These are phyloP conservation scores for Cairneyella variabilis DNA, from an alignment of 495 filamentous ascomycete species.

Conservation along the genomic window DNA sequence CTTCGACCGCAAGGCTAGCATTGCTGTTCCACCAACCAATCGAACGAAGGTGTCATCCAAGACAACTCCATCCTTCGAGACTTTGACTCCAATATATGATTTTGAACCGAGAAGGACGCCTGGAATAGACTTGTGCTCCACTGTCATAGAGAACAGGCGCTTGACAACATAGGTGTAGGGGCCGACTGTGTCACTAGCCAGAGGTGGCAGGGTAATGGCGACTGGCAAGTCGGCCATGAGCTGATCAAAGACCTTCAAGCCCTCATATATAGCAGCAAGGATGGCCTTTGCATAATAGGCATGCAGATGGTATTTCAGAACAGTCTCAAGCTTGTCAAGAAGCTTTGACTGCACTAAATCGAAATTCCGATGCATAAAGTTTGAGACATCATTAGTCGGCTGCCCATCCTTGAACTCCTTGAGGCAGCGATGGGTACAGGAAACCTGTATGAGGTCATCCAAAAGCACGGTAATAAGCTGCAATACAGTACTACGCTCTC, in stretches of 20 bases:
- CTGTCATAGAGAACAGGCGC: background rate
- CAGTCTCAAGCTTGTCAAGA: conserved; percentile 4
- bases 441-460: conserved; percentile 14
- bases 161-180: conserved; percentile 13
- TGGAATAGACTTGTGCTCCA: background rate
- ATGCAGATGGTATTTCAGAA: conserved; percentile 4
- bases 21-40: background rate
- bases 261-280: conserved; percentile 5
- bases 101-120: background rate
- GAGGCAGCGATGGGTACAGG: conserved; percentile 4
- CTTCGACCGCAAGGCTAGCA: conserved; percentile 5
- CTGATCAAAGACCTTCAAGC: conserved; percentile 12
- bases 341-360: conserved; percentile 3
- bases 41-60: background rate
- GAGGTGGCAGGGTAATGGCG: background rate
- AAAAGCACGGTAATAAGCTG: background rate
- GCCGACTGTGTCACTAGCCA: background rate
- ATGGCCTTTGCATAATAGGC: conserved; percentile 10
- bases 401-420: background rate
- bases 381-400: background rate
- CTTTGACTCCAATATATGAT: background rate
- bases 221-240: background rate
- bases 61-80: background rate
- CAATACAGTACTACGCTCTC: background rate
- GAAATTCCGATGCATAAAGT: conserved; percentile 11